phyloP scores from a whole-genome alignment of 495 filamentous ascomycete species.

The Stereocaulon alpinum region DNA sequence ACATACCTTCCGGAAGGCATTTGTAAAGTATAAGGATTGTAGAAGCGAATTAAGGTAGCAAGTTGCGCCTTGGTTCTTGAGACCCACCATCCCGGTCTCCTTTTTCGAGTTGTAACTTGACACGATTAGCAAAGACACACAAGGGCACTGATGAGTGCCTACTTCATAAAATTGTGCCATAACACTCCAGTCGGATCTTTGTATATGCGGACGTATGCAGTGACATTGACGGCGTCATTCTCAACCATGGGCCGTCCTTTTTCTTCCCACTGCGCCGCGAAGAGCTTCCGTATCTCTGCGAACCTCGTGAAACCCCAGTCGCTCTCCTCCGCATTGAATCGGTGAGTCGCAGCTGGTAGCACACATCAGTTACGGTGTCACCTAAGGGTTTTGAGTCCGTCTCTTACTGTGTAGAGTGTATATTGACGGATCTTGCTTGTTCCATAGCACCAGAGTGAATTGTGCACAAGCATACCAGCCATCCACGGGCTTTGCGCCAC shows the following conservation, averaged over 20 bases:
- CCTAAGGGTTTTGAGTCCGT: not conserved
- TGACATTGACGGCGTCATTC: conserved; percentile 74
- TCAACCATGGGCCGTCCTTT: conserved; percentile 70
- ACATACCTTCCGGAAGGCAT: conserved; percentile 82
- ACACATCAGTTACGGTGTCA: conserved; percentile 14
- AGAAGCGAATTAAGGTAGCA: conserved; percentile 97
- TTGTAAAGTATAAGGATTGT: conserved; percentile 95
- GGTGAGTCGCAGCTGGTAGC: conserved; percentile 57
- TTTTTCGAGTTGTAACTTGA: conserved; percentile 91
- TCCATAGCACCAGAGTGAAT: conserved; percentile 89
- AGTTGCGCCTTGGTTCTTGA: conserved; percentile 96
- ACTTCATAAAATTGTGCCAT: conserved; percentile 97
- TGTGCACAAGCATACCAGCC: conserved; percentile 96
- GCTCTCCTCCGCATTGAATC: conserved; percentile 91
- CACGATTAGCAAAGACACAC: conserved; percentile 20
- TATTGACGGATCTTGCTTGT: conserved; percentile 75
- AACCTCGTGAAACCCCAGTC: conserved; percentile 98
- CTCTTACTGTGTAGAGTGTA: conserved; percentile 53
- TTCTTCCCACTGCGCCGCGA: conserved; percentile 59
- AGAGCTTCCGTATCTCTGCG: conserved; percentile 72
- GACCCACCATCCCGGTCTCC: conserved; percentile 91
- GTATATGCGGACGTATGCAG: conserved; percentile 84
- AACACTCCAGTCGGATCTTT: conserved; percentile 98
- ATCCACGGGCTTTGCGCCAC: conserved; percentile 52
- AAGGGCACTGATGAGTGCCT: conserved; percentile 16